These are phyloP conservation scores for Spergularia azorica DNA, from an alignment of 179 eudicot species.

Conservation along the genomic window DNA sequence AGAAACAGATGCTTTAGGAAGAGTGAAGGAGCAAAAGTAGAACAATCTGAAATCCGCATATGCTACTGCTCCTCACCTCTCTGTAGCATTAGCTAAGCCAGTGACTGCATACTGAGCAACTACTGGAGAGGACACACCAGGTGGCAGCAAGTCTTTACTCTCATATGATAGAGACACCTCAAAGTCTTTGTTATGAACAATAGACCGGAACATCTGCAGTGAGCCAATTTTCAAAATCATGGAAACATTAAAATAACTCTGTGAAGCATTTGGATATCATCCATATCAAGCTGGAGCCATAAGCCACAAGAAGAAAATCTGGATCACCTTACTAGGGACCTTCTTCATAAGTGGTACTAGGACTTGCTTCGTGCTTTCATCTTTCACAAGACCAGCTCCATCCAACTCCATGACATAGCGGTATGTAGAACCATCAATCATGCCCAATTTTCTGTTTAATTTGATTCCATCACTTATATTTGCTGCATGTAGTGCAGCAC, in stretches of 20 bases:
- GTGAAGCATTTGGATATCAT: background rate
- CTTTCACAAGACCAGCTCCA: slow-evolving; percentile 73
- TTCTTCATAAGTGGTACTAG: slow-evolving; percentile 90
- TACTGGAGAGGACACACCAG: slow-evolving; percentile 61
- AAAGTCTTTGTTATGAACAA: slow-evolving; percentile 78
- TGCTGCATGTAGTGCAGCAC: slow-evolving; percentile 93
- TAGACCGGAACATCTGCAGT: slow-evolving; percentile 75
- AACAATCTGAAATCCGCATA: slow-evolving; percentile 10
- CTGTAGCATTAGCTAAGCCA: slow-evolving; percentile 81
- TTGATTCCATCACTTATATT: slow-evolving; percentile 97
- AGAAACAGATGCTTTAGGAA: background rate
- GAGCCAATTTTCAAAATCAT: background rate
- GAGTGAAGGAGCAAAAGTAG: slow-evolving; percentile 3
- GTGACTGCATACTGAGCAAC: slow-evolving; percentile 73
- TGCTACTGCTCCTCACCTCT: slow-evolving; percentile 53
- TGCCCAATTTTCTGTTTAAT: slow-evolving; percentile 89
- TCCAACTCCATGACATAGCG: slow-evolving; percentile 82
- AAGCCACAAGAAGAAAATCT: background rate
- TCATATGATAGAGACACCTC: slow-evolving; percentile 83
- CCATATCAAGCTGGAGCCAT: background rate
- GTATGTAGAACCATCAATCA: slow-evolving; percentile 89
- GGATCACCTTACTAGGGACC: slow-evolving; percentile 81
- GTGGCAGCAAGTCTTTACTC: slow-evolving; percentile 66
- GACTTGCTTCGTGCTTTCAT: slow-evolving; percentile 75
- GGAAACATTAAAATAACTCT: too few relatives aligned